Evolutionary conservation across 805 yeast genomes (phyloP).

Genomic region (Starmera amethionina): DNA sequence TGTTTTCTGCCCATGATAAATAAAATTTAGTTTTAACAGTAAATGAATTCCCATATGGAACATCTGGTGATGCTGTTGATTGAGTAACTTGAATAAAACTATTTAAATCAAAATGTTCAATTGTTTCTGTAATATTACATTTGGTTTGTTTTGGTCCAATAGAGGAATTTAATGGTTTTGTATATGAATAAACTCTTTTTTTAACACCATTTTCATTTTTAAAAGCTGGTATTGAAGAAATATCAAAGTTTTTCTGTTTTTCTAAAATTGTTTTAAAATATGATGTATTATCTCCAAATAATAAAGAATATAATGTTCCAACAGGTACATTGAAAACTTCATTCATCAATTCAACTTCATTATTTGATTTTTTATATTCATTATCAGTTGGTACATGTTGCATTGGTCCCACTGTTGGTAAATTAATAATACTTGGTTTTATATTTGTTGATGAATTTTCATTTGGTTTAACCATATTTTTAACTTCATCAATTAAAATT

Average conservation of each 20-base stretch:
- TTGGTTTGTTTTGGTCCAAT: conserved; percentile 90
- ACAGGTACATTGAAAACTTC: conserved; percentile 51
- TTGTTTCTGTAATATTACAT: conserved; percentile 51
- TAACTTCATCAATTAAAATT: conserved; percentile 37
- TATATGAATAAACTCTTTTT: conserved; percentile 50
- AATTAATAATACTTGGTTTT: conserved; percentile 10
- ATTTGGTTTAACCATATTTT: conserved; percentile 8
- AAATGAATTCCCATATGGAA: conserved; percentile 77
- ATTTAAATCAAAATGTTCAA: conserved; percentile 46
- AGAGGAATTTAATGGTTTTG: conserved; percentile 66
- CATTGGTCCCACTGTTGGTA: conserved; percentile 25
- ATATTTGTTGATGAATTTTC: conserved; percentile 3
- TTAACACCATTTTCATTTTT: conserved; percentile 17
- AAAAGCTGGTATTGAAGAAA: conserved; percentile 37
- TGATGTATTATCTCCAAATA: conserved; percentile 53
- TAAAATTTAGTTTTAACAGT: conserved; percentile 49
- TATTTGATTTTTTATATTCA: conserved; percentile 32
- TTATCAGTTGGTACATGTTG: conserved; percentile 36
- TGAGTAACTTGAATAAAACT: conserved; percentile 51
- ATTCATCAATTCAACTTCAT: conserved; percentile 42
- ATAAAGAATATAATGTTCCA: conserved; percentile 47
- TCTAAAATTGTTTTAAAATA: conserved; percentile 37
- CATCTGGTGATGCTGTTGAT: conserved; percentile 76
- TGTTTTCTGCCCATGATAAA: conserved; percentile 54
- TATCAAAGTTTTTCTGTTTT: conserved; percentile 53